Base-by-base conservation (phyloP, 1,284 basidiomycete genomes). In the Thelephora terrestris region DNA sequence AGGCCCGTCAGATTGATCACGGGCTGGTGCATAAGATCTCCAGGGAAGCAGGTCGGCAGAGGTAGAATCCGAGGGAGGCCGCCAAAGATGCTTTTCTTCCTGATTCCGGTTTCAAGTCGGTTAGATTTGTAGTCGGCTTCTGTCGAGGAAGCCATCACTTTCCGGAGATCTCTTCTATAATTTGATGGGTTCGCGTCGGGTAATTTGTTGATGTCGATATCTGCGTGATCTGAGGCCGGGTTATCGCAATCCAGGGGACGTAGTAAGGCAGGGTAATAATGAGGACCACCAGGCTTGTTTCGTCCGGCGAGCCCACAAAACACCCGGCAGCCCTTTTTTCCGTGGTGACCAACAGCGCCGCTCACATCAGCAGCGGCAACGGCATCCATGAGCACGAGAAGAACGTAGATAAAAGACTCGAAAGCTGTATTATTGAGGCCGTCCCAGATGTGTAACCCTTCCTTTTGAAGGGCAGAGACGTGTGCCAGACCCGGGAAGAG, bases 201-300 rank as follows among this genome's bases (percentile, higher is more conserved):
- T 4, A 52, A 21, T 0, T 46, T 4, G 4, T 16, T 29, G 6
- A 61, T 36, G 40, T 58, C 16, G 29, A 68, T 42, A 53, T 69
- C 64, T 7, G 32, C 32, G 50, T 55, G 46, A 21, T 45, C 34
- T 17, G 45, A 48, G 1, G 48, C 45, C 2, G 24, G 16, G 3
- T 47, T 37, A 7, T 39, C 17, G 16, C 43, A 50, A 39, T 50
- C 43, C 16, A 36, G 20, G 5, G 46, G 48, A 16, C 39, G 43
- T 16, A 39, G 45, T 12, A 51, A 55, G 0, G 57, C 64, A 4
- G 63, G 55, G 53, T 60, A n/a, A n/a, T n/a, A n/a, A n/a, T n/a
- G n/a, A n/a, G n/a, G n/a, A n/a, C n/a, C n/a, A n/a, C n/a, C n/a
- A 68, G 53, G 53, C 53, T 67, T 66, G 39, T 57, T 65, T 5